These are phyloP conservation scores for Aspergillus calidoustus DNA, from an alignment of 2,329 filamentous ascomycete species.

Conservation along the genomic window DNA sequence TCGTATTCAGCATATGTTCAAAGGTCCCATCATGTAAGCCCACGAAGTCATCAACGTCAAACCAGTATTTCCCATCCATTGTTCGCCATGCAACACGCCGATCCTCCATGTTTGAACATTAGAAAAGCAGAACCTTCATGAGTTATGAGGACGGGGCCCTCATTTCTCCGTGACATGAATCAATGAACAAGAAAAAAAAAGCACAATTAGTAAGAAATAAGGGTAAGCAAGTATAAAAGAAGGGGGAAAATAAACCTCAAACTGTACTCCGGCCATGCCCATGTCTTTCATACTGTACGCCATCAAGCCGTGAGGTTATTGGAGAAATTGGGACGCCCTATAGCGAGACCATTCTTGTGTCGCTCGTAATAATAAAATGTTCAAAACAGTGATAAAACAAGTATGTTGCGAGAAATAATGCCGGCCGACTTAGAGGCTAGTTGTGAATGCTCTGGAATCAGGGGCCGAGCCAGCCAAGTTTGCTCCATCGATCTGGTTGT, in stretches of 20 bases:
- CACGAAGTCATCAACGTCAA: slow-evolving; percentile 23
- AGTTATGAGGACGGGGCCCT: slow-evolving; percentile 29
- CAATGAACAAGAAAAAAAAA: slow-evolving; percentile 28
- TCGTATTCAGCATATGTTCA: slow-evolving; percentile 31
- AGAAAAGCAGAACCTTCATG: slow-evolving; percentile 27
- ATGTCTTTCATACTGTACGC: slow-evolving; percentile 33
- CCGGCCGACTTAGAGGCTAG: slow-evolving; percentile 26
- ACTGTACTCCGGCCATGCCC: slow-evolving; percentile 28
- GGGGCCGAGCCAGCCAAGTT: slow-evolving; percentile 35
- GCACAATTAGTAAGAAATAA: slow-evolving; percentile 22
- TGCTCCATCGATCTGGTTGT: slow-evolving; percentile 65
- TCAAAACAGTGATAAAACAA: slow-evolving; percentile 8
- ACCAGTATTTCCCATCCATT: slow-evolving; percentile 25
- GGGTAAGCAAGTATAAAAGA: slow-evolving; percentile 18
- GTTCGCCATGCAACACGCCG: slow-evolving; percentile 30
- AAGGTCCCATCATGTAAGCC: slow-evolving; percentile 28
- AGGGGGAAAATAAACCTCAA: slow-evolving; percentile 24
- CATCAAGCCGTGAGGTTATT: slow-evolving; percentile 36
- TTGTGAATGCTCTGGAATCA: slow-evolving; percentile 33
- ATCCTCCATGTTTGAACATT: slow-evolving; percentile 29
- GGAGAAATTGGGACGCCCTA: slow-evolving; percentile 11
- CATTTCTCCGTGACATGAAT: slow-evolving; percentile 29
- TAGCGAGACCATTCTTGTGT: slow-evolving; percentile 40
- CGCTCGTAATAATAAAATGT: slow-evolving; percentile 40
- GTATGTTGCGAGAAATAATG: slow-evolving; percentile 33